Percentiles rank a stretch among this genome's conserved stretches.
Evolutionary conservation across 129 eudicot species (phyloP).

Genomic region (Apium graveolens): DNA sequence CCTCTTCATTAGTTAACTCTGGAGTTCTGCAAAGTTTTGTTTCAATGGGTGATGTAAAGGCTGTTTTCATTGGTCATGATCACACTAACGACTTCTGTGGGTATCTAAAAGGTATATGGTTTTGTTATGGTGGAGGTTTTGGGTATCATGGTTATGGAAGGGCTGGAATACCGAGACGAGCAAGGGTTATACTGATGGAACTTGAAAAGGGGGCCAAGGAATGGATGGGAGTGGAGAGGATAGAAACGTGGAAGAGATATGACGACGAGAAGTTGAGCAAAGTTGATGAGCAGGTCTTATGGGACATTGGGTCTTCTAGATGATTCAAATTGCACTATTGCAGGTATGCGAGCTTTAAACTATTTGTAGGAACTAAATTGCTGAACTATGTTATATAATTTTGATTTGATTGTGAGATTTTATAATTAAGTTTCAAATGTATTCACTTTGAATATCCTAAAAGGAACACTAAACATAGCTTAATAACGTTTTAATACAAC

Average conservation of each 20-base stretch:
- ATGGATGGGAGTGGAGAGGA: constrained; percentile 71
- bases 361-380: neutral
- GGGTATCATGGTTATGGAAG: constrained; percentile 94
- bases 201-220: constrained; percentile 52
- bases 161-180: constrained; percentile 72
- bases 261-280: constrained; percentile 60
- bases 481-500: neutral
- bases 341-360: constrained; percentile 18
- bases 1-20: constrained; percentile 69
- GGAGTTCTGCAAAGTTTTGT: constrained; percentile 64
- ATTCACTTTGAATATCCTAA: neutral
- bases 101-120: constrained; percentile 69
- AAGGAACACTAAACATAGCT: neutral
- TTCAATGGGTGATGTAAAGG: constrained; percentile 81
- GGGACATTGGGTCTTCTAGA: constrained; percentile 35
- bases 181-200: constrained; percentile 57
- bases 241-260: constrained; percentile 83
- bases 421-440: neutral
- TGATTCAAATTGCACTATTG: constrained; percentile 11
- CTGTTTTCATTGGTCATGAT: constrained; percentile 89
- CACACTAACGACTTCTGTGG: constrained; percentile 92
- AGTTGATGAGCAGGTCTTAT: constrained; percentile 72
- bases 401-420: neutral
- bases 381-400: neutral
- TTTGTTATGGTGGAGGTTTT: constrained; percentile 94